Conservation (phyloP, 2,329 filamentous ascomycete genomes). For the Cordyceps militaris region DNA sequence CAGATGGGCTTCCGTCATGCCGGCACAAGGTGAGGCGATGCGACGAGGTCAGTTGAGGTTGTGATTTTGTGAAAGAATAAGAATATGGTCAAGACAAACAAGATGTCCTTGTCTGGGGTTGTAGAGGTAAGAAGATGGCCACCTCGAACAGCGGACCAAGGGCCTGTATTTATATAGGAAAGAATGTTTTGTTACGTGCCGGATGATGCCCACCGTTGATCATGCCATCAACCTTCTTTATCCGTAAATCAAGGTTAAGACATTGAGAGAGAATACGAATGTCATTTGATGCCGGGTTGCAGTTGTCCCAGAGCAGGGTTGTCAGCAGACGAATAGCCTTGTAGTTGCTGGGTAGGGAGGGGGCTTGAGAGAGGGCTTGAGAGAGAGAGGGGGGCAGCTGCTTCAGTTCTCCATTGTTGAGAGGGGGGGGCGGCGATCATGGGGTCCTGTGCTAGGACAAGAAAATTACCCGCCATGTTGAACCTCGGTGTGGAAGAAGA, state of each 20-base stretch:
- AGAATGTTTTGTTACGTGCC: not conserved
- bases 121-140: not conserved
- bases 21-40: not conserved
- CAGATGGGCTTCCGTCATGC: slow-evolving; percentile 9
- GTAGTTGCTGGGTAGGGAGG: not conserved
- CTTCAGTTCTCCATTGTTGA: not conserved
- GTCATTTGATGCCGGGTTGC: slow-evolving; percentile 14
- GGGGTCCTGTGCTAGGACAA: too few species aligned
- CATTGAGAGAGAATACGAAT: not conserved
- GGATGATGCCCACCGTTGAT: not conserved
- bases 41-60: not conserved
- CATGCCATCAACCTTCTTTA: not conserved
- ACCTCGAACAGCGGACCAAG: not conserved
- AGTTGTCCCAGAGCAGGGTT: not conserved
- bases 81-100: not conserved
- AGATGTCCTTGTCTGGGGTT: not conserved
- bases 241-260: not conserved
- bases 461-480: too few species aligned
- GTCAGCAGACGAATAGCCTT: slow-evolving; percentile 7
- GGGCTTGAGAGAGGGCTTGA: not conserved
- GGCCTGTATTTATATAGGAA: not conserved
- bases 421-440: not conserved
- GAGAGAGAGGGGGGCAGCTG: not conserved
- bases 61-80: not conserved
- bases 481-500: too few species aligned